Evolutionary conservation across 2,329 filamentous ascomycete genomes (phyloP), one percentile per base, ranked within the genome.

Genomic region (Fragosphaeria purpurea): DNA sequence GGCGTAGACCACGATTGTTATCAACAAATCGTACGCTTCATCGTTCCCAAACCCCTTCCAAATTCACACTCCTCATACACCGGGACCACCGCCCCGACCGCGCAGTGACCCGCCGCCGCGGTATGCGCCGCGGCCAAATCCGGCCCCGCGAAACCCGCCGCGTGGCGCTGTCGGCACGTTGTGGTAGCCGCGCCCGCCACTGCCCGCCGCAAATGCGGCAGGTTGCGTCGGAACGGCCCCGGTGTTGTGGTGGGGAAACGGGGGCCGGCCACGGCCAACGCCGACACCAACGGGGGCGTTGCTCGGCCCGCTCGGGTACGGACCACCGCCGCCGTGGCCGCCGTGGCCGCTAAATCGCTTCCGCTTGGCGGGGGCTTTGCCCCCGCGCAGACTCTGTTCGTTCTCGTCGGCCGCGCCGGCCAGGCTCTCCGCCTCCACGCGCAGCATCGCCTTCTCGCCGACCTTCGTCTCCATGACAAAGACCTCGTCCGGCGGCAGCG

Each of bases 401-500:
- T 40, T n/a, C 34, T 40, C 22, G 41, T 44, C 44, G 10, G 13
- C 41, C 12, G 49, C 32, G 33, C 12, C 49, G 4, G 30, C 22
- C 5, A 7, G 12, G 47, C 81, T 70, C 55, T 91, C 86, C 48
- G 82, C 74, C 64, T 95, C 88, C 44, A 97, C 83, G 2, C 86
- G 79, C 47, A 97, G 68, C 56, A 93, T 74, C 12, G 88, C 80
- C 69, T 94, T 95, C 68, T 97, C 90, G 13, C 86, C 86, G 1
- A 97, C 87, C 0, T 80, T 81, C 1, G 86, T 89, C 55, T 94
- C 87, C 60, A 97, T 89, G 6, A 81, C 75, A 61, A 90, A 81
- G 0, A 81, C 75, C 60, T 86, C 80, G 7, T 88, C 82, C 5
- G 78, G 71, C 0, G 84, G 69, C 4, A 95, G 75, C 5, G 87